Conservation (phyloP, 2,329 filamentous ascomycete species). For the Penicillium crustosum region DNA sequence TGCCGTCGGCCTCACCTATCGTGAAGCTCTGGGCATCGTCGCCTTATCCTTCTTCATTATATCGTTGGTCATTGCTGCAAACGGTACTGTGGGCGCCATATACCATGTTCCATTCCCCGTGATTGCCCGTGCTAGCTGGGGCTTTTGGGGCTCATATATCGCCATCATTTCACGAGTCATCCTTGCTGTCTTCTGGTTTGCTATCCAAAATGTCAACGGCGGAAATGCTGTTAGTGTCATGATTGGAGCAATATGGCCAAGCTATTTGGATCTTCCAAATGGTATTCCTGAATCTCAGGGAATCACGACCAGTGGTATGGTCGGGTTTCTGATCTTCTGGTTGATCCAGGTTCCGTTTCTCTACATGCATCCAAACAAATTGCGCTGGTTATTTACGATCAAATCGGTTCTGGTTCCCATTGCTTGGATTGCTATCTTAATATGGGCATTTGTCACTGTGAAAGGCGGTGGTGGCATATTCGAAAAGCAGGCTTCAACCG, state of each 20-base stretch:
- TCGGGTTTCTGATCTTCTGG: slow-evolving; percentile 48
- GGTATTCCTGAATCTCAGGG: slow-evolving; percentile 43
- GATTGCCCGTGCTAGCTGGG: slow-evolving; percentile 56
- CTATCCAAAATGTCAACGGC: slow-evolving; percentile 65
- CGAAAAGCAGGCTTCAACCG: slow-evolving; percentile 42
- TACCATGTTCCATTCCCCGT: slow-evolving; percentile 59
- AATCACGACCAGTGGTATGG: slow-evolving; percentile 49
- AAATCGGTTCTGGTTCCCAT: slow-evolving; percentile 52
- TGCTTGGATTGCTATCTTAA: slow-evolving; percentile 62
- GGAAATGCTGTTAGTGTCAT: slow-evolving; percentile 55
- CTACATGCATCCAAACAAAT: slow-evolving; percentile 44
- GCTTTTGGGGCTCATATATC: slow-evolving; percentile 58
- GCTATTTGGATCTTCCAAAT: slow-evolving; percentile 40
- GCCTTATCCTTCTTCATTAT: slow-evolving; percentile 55
- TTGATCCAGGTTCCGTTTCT: slow-evolving; percentile 48
- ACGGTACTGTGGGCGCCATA: slow-evolving; percentile 55
- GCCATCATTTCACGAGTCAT: slow-evolving; percentile 55
- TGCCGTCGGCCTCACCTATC: slow-evolving; percentile 55
- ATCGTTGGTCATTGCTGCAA: slow-evolving; percentile 60
- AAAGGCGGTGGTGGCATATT: slow-evolving; percentile 52
- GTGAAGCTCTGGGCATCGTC: slow-evolving; percentile 52
- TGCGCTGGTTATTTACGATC: slow-evolving; percentile 40
- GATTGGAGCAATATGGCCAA: slow-evolving; percentile 54
- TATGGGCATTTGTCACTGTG: slow-evolving; percentile 60
- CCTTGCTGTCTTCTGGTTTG: slow-evolving; percentile 62